These are phyloP conservation scores for Scolecobasidium constrictum DNA, from an alignment of 2,329 filamentous ascomycete species.

Conservation along the genomic window DNA sequence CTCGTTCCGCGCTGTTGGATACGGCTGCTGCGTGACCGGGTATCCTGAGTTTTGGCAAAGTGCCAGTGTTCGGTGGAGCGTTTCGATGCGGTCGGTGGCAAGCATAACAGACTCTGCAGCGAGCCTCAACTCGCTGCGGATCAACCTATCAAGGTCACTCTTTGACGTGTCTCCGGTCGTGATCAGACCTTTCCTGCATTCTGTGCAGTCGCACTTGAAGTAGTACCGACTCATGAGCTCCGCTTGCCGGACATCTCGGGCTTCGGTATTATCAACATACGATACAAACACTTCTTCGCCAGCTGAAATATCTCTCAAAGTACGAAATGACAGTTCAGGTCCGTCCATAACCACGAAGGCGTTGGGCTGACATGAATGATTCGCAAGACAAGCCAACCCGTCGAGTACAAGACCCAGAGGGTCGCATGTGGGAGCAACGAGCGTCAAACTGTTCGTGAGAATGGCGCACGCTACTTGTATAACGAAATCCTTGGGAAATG, in stretches of 20 bases:
- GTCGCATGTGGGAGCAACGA: constrained; percentile 45
- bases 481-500: not conserved
- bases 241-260: constrained; percentile 37
- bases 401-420: constrained; percentile 49
- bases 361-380: constrained; percentile 54
- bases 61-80: constrained; percentile 13
- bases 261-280: constrained; percentile 48
- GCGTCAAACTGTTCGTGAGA: constrained; percentile 46
- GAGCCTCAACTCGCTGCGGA: too few relatives aligned
- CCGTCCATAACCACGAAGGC: constrained; percentile 47
- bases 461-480: constrained; percentile 26
- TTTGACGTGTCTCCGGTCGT: too few relatives aligned
- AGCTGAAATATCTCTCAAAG: constrained; percentile 40
- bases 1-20: constrained; percentile 41
- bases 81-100: constrained; percentile 14
- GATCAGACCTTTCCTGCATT: constrained; percentile 32
- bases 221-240: constrained; percentile 46
- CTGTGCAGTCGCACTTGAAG: constrained; percentile 46
- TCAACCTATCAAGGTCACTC: too few relatives aligned
- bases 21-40: constrained; percentile 43
- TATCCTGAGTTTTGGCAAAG: constrained; percentile 30
- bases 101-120: too few relatives aligned
- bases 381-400: constrained; percentile 42
- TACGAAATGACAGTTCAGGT: constrained; percentile 37
- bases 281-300: constrained; percentile 50